Evolutionary conservation across 805 yeast genomes (phyloP).

Genomic region (Peterozyma xylosa): DNA sequence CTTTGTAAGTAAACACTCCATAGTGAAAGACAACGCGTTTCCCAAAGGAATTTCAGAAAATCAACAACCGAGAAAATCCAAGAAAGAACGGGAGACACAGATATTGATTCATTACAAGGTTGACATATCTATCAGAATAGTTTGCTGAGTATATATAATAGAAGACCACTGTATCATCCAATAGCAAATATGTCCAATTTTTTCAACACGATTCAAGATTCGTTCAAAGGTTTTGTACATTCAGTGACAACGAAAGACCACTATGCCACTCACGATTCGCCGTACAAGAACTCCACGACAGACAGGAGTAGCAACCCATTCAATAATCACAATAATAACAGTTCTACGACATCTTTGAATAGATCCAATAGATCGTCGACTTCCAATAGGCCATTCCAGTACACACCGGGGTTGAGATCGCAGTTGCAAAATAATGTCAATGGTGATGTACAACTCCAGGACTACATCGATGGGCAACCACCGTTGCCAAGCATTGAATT

Average conservation of each 20-base stretch:
- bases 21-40: too few relatives aligned
- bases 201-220: slow-evolving; percentile 23
- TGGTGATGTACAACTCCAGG: slow-evolving; percentile 53
- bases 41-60: too few relatives aligned
- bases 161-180: too few relatives aligned
- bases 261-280: slow-evolving; percentile 45
- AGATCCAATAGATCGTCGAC: slow-evolving; percentile 30
- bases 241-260: slow-evolving; percentile 53
- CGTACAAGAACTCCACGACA: slow-evolving; percentile 19
- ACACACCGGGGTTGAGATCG: slow-evolving; percentile 32
- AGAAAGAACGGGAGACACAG: too few relatives aligned
- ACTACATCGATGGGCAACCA: slow-evolving; percentile 35
- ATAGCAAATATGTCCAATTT: slow-evolving; percentile 11
- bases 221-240: slow-evolving; percentile 25
- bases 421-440: slow-evolving; percentile 28
- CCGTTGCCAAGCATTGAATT: slow-evolving; percentile 59
- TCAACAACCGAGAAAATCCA: too few relatives aligned
- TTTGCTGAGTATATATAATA: too few relatives aligned
- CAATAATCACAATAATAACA: slow-evolving; percentile 20
- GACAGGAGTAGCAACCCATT: background rate
- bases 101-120: too few relatives aligned
- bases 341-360: slow-evolving; percentile 28
- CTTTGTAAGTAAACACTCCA: too few relatives aligned
- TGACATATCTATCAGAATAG: too few relatives aligned
- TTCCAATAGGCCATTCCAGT: slow-evolving; percentile 33